These are phyloP conservation scores for Hemisphaericaspora xylofermentans DNA, from an alignment of 1,139 yeast genomes.

Conservation along the genomic window DNA sequence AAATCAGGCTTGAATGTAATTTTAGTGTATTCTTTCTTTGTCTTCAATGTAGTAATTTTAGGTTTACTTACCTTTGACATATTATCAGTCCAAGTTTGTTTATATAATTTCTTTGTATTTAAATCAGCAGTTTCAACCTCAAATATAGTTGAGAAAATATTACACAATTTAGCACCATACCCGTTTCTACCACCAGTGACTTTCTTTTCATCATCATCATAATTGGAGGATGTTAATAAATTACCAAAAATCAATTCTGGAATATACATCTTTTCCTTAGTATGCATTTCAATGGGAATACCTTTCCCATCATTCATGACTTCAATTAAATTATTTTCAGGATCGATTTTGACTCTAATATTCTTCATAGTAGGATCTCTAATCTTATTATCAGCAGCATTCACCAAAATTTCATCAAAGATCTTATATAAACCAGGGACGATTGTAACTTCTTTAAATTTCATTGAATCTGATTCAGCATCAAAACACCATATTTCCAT, in stretches of 20 bases:
- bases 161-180: conserved; percentile 90
- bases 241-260: conserved; percentile 98
- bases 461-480: conserved; percentile 70
- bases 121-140: conserved; percentile 87
- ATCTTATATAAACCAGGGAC: conserved; percentile 97
- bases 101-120: conserved; percentile 57
- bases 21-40: conserved; percentile 77
- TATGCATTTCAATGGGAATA: conserved; percentile 92
- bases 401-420: conserved; percentile 94
- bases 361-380: conserved; percentile 89
- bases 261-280: conserved; percentile 86
- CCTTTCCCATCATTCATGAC: conserved; percentile 95
- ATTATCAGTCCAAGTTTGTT: conserved; percentile 83
- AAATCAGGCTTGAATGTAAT: conserved; percentile 90
- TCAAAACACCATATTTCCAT: conserved; percentile 87
- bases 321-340: conserved; percentile 70
- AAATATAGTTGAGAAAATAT: conserved; percentile 88
- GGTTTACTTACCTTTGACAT: conserved; percentile 83
- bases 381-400: conserved; percentile 98
- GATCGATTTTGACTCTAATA: conserved; percentile 75
- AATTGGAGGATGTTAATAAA: conserved; percentile 89
- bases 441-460: conserved; percentile 64
- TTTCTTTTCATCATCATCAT: conserved; percentile 91
- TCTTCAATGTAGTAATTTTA: conserved; percentile 58
- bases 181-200: conserved; percentile 99